Evolutionary conservation across 768 basidiomycete genomes (phyloP).

Genomic region (Antrodiella citrinella): DNA sequence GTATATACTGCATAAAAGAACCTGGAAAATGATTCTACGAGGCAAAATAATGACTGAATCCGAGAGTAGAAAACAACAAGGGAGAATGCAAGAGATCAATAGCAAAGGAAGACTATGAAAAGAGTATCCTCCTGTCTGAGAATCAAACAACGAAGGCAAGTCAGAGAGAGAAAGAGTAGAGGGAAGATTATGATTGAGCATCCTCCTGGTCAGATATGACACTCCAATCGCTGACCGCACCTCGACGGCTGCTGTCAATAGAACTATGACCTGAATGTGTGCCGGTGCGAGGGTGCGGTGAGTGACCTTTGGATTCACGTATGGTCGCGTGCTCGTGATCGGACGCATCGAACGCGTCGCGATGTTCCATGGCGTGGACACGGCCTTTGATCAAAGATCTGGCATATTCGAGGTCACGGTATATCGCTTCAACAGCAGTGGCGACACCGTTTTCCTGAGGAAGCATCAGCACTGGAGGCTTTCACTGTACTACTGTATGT

Average conservation of each 20-base stretch:
- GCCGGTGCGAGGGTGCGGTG: conserved; percentile 8
- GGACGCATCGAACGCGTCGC: conserved; percentile 15
- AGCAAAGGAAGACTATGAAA: no score
- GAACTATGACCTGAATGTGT: neutral
- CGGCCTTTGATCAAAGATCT: conserved; percentile 71
- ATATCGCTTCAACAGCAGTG: conserved; percentile 90
- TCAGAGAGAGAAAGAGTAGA: neutral
- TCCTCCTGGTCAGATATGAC: conserved; percentile 77
- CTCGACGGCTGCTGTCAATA: conserved; percentile 22
- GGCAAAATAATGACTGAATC: neutral
- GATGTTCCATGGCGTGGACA: conserved; percentile 13
- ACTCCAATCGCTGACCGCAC: conserved; percentile 73
- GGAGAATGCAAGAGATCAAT: no score
- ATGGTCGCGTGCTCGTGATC: conserved; percentile 30
- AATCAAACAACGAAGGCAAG: no score
- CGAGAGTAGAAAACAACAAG: neutral
- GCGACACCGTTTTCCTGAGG: conserved; percentile 88
- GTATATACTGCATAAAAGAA: neutral
- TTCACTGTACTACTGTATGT: neutral
- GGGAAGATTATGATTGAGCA: neutral
- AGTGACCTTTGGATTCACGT: conserved; percentile 17
- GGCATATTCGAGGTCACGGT: conserved; percentile 93
- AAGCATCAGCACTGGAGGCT: neutral
- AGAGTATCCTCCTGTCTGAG: no score
- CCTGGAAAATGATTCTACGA: neutral